phyloP scores from a whole-genome alignment of 164 flowering plant species.

The Vitis rotundifolia region DNA sequence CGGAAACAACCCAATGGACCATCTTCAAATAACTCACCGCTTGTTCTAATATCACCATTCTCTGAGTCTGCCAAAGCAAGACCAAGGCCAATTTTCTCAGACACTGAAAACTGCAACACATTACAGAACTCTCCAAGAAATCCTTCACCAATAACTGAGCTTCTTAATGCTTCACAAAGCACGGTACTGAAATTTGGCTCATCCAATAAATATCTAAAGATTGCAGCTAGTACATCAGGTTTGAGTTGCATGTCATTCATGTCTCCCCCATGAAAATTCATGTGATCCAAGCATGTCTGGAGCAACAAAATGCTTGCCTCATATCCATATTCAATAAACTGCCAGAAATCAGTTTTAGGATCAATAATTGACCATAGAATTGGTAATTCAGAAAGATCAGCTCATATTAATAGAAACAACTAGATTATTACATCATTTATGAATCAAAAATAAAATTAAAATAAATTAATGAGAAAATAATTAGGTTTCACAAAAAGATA shows the following conservation, averaged over 20 bases:
- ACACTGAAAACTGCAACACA: slow-evolving; percentile 49
- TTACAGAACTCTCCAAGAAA: slow-evolving; percentile 58
- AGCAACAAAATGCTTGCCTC: slow-evolving; percentile 76
- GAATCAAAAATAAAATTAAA: too few relatives aligned
- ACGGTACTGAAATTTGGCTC: slow-evolving; percentile 72
- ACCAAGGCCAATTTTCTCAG: slow-evolving; percentile 79
- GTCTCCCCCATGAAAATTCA: slow-evolving; percentile 33
- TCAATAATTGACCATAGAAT: too few relatives aligned
- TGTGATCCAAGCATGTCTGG: slow-evolving; percentile 58
- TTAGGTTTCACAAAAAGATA: too few relatives aligned
- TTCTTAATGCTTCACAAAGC: slow-evolving; percentile 53
- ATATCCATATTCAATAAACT: slow-evolving; percentile 68
- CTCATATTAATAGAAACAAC: too few relatives aligned
- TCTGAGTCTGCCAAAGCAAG: slow-evolving; percentile 87
- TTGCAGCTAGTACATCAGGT: slow-evolving; percentile 32
- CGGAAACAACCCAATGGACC: neutral
- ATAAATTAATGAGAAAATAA: too few relatives aligned
- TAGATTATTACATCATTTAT: too few relatives aligned
- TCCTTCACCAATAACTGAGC: slow-evolving; percentile 37
- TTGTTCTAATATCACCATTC: slow-evolving; percentile 42
- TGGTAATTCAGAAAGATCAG: too few relatives aligned
- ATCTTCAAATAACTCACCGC: slow-evolving; percentile 47
- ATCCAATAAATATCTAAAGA: slow-evolving; percentile 56
- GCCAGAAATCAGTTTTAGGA: slow-evolving; percentile 11
- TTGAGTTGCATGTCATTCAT: slow-evolving; percentile 42